Base-by-base conservation (phyloP, 2,329 filamentous ascomycete species). In the Verticillium nonalfalfae region DNA sequence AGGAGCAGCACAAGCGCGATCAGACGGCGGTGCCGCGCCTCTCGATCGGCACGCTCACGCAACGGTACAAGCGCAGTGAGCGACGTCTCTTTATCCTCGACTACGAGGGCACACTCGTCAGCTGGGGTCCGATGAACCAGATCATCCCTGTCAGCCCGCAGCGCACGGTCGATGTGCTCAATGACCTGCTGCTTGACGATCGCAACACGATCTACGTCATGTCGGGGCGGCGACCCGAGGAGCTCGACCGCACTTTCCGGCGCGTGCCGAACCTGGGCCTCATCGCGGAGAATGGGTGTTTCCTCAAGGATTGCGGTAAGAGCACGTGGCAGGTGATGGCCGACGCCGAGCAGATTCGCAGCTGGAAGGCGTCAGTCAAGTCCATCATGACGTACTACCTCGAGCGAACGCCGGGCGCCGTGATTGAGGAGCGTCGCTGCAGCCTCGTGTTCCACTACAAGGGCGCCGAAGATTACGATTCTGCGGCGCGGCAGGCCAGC, bases 201-300 rank as follows among this genome's bases (percentile, higher is more conserved):
- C 86, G 84, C 64, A 98, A 98, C 70, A 87, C 87, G 1, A 90
- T 98, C 33, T 98, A 97, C 69, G 88, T 98, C 66, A 98, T 97
- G 92, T 97, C 92, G 60, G 89, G 91, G 9, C 88, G 92, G 38
- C 90, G 88, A 67, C 91, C 93, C 0, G 91, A 96, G 68, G 93
- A 97, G 69, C 86, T 97, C 38, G 92, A 97, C 67, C 86, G 89
- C 4, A 81, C 96, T 1, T 97, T 98, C 81, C 88, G 88, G 59
- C 85, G 90, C 31, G 89, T 97, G 1, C 90, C 91, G 5, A 89
- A 90, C 63, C 79, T 97, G 3, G 95, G 95, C 2, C 81, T 98
- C 4, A 96, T 98, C 66, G 94, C 94, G 0, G 94, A 98, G 76
- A 97, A 97, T 66, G 94, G 94, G 1, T 96, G 91, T 72, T 98